Base-by-base conservation (phyloP, 1,284 basidiomycete species). In the Boletus semigastroideus region DNA sequence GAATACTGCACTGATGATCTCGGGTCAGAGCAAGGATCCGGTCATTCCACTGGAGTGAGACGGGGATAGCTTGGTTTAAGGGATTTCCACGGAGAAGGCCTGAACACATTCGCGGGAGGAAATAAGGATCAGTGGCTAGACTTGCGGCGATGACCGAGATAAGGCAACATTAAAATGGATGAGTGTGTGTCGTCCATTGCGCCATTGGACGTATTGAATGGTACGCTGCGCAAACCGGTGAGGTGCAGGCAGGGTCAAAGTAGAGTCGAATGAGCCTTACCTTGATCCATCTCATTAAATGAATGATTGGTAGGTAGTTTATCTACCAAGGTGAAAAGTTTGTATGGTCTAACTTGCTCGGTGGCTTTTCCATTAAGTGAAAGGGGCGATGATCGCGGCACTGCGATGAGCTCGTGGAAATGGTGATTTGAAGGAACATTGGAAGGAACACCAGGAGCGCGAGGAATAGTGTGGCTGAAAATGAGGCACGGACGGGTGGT, bases 31-130 rank as follows among this genome's bases (percentile, higher is more conserved):
- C 8, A 12, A 31, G n/a, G 1, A 16, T 16, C 28, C 37, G 4
- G 17, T 27, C 36, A 34, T 16, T 9, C 39, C 16, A 36, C 30
- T 22, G 9, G 19, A 36, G 19, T 3, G 25, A 44, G 28, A 19
- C 20, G 2, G 5, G 11, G 12, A 2, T 34, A 47, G 12, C 31
- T 27, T 22, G 2, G 30, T 44, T 13, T 46, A 46, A 39, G 19
- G 42, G 9, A 19, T 34, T 39, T 46, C 31, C 30, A 59, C 4
- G 28, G 17, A 39, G 17, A 56, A 28, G 10, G 33, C 27, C 37
- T n/a, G 48, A 20, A 52, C 53, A 66, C 47, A 10, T 20, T 65
- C 63, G 67, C 65, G 63, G 67, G 63, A 68, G 25, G 56, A 39
- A 27, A 36, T 8, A 38, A 38, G 30, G 17, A 40, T 38, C 8